Conservation (phyloP, 2,329 filamentous ascomycete genomes). For the Ceratocystis lukuohia region DNA sequence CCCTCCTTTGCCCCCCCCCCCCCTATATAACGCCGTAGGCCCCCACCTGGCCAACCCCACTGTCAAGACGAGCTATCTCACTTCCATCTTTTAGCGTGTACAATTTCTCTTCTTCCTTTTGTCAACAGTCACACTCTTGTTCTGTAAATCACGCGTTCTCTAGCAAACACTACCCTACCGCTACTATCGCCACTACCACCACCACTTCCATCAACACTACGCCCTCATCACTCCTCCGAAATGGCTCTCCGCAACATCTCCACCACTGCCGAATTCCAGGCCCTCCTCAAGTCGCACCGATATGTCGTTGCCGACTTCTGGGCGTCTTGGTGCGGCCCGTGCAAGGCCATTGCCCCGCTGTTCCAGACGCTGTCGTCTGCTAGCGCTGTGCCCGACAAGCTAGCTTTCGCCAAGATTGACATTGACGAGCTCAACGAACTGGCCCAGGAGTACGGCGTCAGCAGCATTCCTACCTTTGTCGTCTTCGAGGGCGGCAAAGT, state of each 20-base stretch:
- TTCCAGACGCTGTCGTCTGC: conserved; percentile 36
- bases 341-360: conserved; percentile 45
- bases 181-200: conserved; percentile 23
- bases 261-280: conserved; percentile 35
- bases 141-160: neutral
- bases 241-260: conserved; percentile 19
- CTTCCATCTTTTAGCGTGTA: neutral
- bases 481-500: conserved; percentile 42
- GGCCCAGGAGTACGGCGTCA: conserved; percentile 37
- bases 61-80: neutral
- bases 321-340: conserved; percentile 48
- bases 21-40: neutral
- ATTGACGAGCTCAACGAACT: conserved; percentile 41
- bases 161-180: neutral
- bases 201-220: conserved; percentile 27
- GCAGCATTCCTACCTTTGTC: conserved; percentile 46
- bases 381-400: conserved; percentile 28
- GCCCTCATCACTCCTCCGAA: conserved; percentile 29
- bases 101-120: neutral
- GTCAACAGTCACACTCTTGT: neutral
- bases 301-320: conserved; percentile 45
- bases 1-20: neutral
- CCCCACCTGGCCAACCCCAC: neutral
- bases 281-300: conserved; percentile 34
- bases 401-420: conserved; percentile 46